Conservation (phyloP, 306 rosid species). For the Sicyos baderoa region DNA sequence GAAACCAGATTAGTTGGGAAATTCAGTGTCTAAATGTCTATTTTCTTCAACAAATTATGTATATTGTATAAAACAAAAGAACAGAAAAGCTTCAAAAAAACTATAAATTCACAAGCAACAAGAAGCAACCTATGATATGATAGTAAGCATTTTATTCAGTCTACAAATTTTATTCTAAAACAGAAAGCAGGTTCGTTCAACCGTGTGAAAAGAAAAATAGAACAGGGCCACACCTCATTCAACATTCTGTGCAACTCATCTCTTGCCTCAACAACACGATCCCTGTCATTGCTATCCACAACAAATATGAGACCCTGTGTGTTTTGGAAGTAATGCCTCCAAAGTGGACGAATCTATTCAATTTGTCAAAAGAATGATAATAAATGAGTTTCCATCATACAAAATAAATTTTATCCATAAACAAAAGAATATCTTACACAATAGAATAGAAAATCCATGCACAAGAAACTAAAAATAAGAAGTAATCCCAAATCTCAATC, state of each 20-base stretch:
- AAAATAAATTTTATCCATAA: neutral
- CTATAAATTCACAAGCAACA: neutral
- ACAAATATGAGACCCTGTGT: slow-evolving; percentile 73
- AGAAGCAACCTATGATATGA: neutral
- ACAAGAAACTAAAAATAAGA: neutral
- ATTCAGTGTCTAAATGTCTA: slow-evolving; percentile 8
- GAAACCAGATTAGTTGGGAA: slow-evolving; percentile 25
- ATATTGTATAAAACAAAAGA: neutral
- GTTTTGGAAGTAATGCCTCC: slow-evolving; percentile 86
- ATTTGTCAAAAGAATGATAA: neutral
- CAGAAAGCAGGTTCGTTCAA: neutral
- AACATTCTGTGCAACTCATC: slow-evolving; percentile 78
- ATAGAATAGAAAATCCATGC: neutral
- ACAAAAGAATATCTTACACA: slow-evolving; percentile 1
- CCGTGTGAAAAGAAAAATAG: neutral
- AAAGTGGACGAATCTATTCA: slow-evolving; percentile 58
- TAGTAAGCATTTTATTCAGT: too few species aligned
- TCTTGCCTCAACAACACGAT: slow-evolving; percentile 68
- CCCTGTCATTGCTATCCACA: slow-evolving; percentile 71
- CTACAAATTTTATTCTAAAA: neutral
- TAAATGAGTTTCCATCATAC: slow-evolving; percentile 19
- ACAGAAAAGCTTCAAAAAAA: neutral
- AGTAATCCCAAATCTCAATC: neutral
- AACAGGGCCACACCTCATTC: slow-evolving; percentile 49
- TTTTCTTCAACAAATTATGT: neutral